phyloP scores from a whole-genome alignment of 345 rosid species.

The Lumnitzera littorea region DNA sequence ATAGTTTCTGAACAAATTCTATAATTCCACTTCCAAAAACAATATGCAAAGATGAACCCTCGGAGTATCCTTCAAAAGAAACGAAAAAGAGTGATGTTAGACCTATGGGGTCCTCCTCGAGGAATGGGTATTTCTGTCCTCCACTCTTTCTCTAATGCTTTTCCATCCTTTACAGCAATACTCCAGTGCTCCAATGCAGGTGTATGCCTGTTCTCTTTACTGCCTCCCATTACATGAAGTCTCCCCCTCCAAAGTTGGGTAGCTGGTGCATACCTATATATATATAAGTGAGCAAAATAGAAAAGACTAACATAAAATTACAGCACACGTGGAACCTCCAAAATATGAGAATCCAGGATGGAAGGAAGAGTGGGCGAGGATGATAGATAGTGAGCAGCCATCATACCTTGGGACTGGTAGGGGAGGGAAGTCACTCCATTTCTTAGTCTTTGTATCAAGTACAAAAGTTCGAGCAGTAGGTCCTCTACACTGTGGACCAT shows the following conservation, averaged over 20 bases:
- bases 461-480: constrained; percentile 78
- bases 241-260: constrained; percentile 97
- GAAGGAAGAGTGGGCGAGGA: background rate
- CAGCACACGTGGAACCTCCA: background rate
- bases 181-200: constrained; percentile 91
- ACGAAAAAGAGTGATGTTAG: background rate
- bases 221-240: constrained; percentile 99
- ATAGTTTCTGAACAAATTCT: no score
- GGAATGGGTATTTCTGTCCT: constrained; percentile 86
- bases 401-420: constrained; percentile 84
- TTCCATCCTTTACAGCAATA: constrained; percentile 84
- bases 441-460: constrained; percentile 78
- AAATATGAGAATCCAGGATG: background rate
- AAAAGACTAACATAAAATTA: background rate
- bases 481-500: constrained; percentile 94
- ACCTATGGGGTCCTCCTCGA: constrained; percentile 99
- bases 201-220: constrained; percentile 84
- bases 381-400: background rate
- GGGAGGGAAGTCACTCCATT: constrained; percentile 63
- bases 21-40: no score
- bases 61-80: background rate
- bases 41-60: no score
- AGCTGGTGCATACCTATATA: constrained; percentile 84
- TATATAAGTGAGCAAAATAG: background rate
- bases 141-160: constrained; percentile 79